Base-by-base conservation (phyloP, 345 rosid species). In the Populus ilicifolia region DNA sequence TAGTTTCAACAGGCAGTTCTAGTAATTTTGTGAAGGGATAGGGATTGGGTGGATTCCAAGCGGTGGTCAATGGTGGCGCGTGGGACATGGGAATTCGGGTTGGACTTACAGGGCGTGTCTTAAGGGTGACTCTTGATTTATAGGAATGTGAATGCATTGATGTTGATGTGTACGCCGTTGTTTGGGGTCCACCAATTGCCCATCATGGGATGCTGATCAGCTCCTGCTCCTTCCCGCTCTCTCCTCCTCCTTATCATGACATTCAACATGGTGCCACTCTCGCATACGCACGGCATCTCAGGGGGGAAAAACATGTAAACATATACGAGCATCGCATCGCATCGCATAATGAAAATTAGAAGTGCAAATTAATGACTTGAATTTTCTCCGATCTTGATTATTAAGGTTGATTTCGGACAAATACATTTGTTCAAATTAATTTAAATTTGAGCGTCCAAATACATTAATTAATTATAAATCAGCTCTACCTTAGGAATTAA, bases 51-150 rank as follows among this genome's bases (percentile, higher is more conserved):
- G 74, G 17, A 56, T 14, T 41, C 13, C 27, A 38, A 43, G n/a
- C 39, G 75, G 44, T 36, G 75, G 73, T 61, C 81, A 79, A 76
- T 46, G 18, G 52, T 46, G 25, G 63, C 23, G 63, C 27, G 80
- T 64, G 87, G 77, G 81, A 75, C 78, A 80, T 84, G 82, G 89
- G 86, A 71, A 84, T 77, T 76, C 78, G 85, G 50, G 72, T 76
- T 59, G 88, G 86, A 71, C 87, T 87, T 78, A 67, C 87, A 67
- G 87, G 76, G 83, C 88, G 86, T 85, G 87, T 88, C 89, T 80
- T 84, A 67, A 74, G 89, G 89, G 83, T 78, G 87, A 83, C 86
- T 87, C 87, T 74, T 61, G 79, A 75, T 74, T 54, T 83, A 79
- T 75, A 64, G 85, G 84, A 70, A 69, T 77, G 68, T 72, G 10